Evolutionary conservation across 148 eudicot species (phyloP).

Genomic region (Camellia japonica): DNA sequence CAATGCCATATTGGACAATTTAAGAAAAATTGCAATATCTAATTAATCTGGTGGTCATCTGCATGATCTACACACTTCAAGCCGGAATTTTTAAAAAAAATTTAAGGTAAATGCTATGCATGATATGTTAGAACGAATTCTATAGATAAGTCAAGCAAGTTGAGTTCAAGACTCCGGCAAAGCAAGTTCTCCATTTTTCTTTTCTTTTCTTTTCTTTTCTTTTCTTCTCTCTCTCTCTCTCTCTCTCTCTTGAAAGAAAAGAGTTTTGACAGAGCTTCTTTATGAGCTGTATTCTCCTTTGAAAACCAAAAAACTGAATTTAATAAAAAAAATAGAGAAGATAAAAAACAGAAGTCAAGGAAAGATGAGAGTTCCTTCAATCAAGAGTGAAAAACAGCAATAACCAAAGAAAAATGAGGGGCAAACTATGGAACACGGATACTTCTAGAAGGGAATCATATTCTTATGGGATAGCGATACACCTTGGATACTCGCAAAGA

Average conservation of each 20-base stretch:
- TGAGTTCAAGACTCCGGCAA: neutral
- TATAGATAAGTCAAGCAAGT: neutral
- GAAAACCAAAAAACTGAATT: neutral
- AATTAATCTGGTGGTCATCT: neutral
- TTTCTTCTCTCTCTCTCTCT: neutral
- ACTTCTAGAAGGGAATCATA: too few species aligned
- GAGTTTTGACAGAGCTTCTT: neutral
- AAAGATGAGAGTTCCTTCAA: neutral
- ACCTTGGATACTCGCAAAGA: too few species aligned
- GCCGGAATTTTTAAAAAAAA: neutral
- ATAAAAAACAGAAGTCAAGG: neutral
- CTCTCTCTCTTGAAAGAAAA: neutral
- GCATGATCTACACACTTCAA: neutral
- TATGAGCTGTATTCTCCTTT: neutral
- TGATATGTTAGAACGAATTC: neutral
- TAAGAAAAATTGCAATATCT: neutral
- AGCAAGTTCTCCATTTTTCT: too few species aligned
- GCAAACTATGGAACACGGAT: too few species aligned
- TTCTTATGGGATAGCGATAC: too few species aligned
- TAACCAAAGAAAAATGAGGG: neutral
- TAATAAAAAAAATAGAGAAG: neutral
- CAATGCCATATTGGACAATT: neutral
- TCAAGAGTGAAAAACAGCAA: neutral
- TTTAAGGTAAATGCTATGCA: neutral
- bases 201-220: neutral